phyloP scores from a whole-genome alignment of 306 rosid species.

The Dalbergia cultrata region DNA sequence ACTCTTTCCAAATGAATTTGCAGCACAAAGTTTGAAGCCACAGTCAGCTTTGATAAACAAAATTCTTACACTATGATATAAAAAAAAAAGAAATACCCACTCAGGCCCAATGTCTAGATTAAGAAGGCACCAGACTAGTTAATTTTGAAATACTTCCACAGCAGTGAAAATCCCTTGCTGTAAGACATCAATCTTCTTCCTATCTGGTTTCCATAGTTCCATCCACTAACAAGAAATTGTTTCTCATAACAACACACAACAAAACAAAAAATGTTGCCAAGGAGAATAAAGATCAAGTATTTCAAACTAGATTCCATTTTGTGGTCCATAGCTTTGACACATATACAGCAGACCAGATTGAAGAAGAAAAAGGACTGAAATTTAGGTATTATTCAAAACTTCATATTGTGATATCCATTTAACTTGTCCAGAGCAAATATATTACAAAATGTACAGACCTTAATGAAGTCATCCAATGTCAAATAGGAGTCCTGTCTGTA shows the following conservation, averaged over 20 bases:
- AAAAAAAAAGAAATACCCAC: neutral
- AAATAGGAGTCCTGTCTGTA: constrained; percentile 72
- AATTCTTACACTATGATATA: neutral
- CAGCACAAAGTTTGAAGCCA: neutral
- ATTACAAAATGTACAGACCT: constrained; percentile 57
- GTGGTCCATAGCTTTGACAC: neutral
- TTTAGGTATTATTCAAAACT: neutral
- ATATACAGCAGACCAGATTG: neutral
- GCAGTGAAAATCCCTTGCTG: neutral
- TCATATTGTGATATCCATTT: constrained; percentile 22
- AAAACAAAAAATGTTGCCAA: no score
- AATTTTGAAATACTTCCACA: constrained; percentile 10
- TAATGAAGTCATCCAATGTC: constrained; percentile 72
- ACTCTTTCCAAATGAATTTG: constrained; percentile 21
- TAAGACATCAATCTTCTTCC: neutral
- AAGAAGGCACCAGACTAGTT: constrained; percentile 16
- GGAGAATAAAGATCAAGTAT: no score
- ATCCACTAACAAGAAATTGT: neutral
- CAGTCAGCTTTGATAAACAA: constrained; percentile 20
- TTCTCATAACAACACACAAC: neutral
- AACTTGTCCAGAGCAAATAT: constrained; percentile 25
- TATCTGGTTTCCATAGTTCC: neutral
- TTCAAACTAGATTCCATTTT: no score
- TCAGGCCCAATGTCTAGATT: constrained; percentile 22
- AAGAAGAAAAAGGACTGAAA: neutral